phyloP scores from a whole-genome alignment of 1,284 basidiomycete genomes.

The Cutaneotrichosporon cutaneum region DNA sequence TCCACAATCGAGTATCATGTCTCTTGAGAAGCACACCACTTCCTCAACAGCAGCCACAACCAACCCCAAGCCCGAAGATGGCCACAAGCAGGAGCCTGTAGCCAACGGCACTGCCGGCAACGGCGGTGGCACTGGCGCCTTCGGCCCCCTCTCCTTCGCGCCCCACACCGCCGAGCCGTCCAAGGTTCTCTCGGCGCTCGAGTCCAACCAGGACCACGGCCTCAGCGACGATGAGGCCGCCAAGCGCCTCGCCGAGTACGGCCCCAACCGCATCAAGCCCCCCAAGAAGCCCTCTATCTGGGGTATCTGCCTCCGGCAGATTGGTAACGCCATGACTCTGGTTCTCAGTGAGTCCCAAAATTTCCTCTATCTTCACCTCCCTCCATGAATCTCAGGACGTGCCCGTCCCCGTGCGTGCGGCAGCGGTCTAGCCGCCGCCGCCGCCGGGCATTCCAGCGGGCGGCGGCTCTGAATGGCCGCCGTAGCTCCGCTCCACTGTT shows the following conservation, averaged over 20 bases:
- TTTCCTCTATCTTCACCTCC: background rate
- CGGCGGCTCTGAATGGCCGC: too few relatives aligned
- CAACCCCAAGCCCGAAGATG: background rate
- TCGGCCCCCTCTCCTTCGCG: conserved; percentile 31
- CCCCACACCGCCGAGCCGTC: conserved; percentile 43
- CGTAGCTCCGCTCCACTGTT: background rate
- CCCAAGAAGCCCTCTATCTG: conserved; percentile 43
- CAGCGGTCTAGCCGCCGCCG: background rate
- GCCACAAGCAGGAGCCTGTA: background rate
- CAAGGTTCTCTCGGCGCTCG: conserved; percentile 46
- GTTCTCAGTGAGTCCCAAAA: conserved; percentile 44
- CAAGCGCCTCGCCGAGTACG: conserved; percentile 42
- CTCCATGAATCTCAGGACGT: background rate
- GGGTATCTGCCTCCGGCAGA: conserved; percentile 45
- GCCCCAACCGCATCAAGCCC: conserved; percentile 53
- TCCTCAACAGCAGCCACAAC: background rate
- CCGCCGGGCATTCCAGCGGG: too few relatives aligned
- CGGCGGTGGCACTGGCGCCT: background rate
- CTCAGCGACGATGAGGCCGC: conserved; percentile 37
- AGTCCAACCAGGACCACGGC: conserved; percentile 41
- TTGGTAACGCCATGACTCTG: conserved; percentile 53
- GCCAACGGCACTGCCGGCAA: background rate
- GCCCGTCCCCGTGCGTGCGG: background rate
- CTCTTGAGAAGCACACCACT: conserved; percentile 10
- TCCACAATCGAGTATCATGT: conserved; percentile 3